phyloP scores from a whole-genome alignment of 2,329 filamentous ascomycete genomes.

The Claviceps pusilla region DNA sequence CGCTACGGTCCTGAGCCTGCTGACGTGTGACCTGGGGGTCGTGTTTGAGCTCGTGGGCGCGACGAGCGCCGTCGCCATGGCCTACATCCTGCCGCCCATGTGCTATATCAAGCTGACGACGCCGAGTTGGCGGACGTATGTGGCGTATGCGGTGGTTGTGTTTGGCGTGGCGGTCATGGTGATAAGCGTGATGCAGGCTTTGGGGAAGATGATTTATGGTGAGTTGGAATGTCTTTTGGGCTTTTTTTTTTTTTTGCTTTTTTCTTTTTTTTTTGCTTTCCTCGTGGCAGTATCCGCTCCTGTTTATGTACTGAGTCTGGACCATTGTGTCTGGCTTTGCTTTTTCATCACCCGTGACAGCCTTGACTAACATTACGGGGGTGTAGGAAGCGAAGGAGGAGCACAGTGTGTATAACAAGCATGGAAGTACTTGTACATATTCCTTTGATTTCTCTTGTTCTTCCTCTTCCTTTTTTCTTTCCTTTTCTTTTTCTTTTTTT shows the following conservation, averaged over 20 bases:
- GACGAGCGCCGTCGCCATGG: slow-evolving; percentile 83
- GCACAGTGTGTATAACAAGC: slow-evolving; percentile 4
- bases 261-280: background rate
- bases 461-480: too few relatives aligned
- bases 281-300: background rate
- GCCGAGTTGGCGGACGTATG: slow-evolving; percentile 55
- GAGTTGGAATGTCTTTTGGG: background rate
- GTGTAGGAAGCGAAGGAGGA: slow-evolving; percentile 6
- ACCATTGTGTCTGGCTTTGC: too few relatives aligned
- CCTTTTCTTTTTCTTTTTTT: too few relatives aligned
- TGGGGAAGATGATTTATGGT: slow-evolving; percentile 46
- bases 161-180: slow-evolving; percentile 72
- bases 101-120: slow-evolving; percentile 91
- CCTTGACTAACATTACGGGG: too few relatives aligned
- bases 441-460: too few relatives aligned
- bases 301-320: too few relatives aligned
- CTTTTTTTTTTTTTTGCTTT: background rate
- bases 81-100: slow-evolving; percentile 85
- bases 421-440: too few relatives aligned
- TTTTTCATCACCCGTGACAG: background rate
- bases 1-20: slow-evolving; percentile 60
- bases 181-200: slow-evolving; percentile 61
- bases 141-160: slow-evolving; percentile 54
- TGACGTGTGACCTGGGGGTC: slow-evolving; percentile 84
- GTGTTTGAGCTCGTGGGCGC: slow-evolving; percentile 95